Percentiles rank a stretch among this genome's conserved stretches.
phyloP scores from a whole-genome alignment of 2,329 filamentous ascomycete genomes.

The Annulohypoxylon truncatum region DNA sequence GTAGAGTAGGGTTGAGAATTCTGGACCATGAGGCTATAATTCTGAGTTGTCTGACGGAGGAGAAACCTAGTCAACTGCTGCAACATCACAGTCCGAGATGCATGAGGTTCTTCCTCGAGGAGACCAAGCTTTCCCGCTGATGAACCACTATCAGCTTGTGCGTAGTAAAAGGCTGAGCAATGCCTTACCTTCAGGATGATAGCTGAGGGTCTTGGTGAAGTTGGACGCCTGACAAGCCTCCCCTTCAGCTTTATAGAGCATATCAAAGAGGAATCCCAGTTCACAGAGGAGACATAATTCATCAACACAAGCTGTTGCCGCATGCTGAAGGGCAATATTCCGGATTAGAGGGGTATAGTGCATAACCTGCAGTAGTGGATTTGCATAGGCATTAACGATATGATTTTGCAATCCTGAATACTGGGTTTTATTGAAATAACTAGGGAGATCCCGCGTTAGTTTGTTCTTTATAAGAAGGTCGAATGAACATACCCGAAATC shows the following conservation, averaged over 20 bases:
- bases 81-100: slow-evolving; percentile 81
- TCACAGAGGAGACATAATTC: slow-evolving; percentile 92
- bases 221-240: slow-evolving; percentile 97
- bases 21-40: slow-evolving; percentile 76
- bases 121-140: slow-evolving; percentile 79
- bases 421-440: slow-evolving; percentile 92
- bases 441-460: slow-evolving; percentile 51
- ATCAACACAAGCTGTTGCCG: slow-evolving; percentile 83
- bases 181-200: slow-evolving; percentile 75
- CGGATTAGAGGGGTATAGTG: slow-evolving; percentile 89
- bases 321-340: slow-evolving; percentile 89
- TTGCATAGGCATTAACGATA: slow-evolving; percentile 96
- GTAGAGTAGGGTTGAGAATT: slow-evolving; percentile 60
- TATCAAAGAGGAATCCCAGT: slow-evolving; percentile 94
- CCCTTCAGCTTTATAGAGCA: slow-evolving; percentile 95
- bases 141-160: slow-evolving; percentile 38
- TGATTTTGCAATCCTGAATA: slow-evolving; percentile 96
- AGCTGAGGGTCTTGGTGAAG: slow-evolving; percentile 88
- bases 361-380: slow-evolving; percentile 89
- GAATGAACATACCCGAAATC: slow-evolving; percentile 80
- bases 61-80: slow-evolving; percentile 89
- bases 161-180: neutral
- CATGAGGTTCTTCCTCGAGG: slow-evolving; percentile 83
- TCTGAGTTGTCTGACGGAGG: slow-evolving; percentile 80
- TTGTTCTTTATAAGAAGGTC: neutral